Conservation (phyloP, 2,329 filamentous ascomycete species). For the Aspergillus japonicus region DNA sequence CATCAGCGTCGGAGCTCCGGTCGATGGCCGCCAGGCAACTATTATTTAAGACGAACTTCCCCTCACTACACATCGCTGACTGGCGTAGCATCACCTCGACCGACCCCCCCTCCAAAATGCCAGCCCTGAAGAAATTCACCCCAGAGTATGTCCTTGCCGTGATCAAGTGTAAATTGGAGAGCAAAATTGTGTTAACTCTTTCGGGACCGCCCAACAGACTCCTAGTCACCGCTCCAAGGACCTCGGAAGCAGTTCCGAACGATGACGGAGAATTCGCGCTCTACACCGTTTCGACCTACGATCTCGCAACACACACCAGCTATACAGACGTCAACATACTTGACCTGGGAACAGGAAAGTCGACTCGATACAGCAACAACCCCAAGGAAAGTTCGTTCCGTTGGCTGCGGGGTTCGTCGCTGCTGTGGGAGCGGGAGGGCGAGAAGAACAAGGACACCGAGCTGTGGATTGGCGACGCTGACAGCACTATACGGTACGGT, state of each 20-base stretch:
- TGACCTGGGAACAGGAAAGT: background rate
- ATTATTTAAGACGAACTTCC: too few relatives aligned
- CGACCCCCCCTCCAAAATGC: too few relatives aligned
- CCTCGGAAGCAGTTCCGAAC: background rate
- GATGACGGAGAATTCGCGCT: slow-evolving; percentile 1
- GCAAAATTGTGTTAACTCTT: too few relatives aligned
- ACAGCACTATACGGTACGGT: background rate
- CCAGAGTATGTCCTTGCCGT: too few relatives aligned
- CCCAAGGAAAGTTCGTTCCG: slow-evolving; percentile 3
- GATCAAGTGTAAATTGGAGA: too few relatives aligned
- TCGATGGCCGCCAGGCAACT: too few relatives aligned
- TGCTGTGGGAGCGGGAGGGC: background rate
- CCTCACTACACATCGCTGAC: too few relatives aligned
- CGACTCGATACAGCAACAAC: slow-evolving; percentile 2
- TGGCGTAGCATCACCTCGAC: too few relatives aligned
- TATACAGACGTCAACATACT: background rate
- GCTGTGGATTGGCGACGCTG: slow-evolving; percentile 2
- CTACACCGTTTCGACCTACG: slow-evolving; percentile 1
- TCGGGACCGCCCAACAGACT: background rate
- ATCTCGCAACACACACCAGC: background rate
- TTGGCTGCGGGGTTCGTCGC: background rate
- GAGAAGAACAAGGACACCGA: background rate
- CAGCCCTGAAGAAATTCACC: too few relatives aligned
- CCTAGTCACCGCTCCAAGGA: background rate
- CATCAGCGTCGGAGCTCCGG: too few relatives aligned